Conservation (phyloP, 2,329 filamentous ascomycete species). For the Cytospora chrysosperma region DNA sequence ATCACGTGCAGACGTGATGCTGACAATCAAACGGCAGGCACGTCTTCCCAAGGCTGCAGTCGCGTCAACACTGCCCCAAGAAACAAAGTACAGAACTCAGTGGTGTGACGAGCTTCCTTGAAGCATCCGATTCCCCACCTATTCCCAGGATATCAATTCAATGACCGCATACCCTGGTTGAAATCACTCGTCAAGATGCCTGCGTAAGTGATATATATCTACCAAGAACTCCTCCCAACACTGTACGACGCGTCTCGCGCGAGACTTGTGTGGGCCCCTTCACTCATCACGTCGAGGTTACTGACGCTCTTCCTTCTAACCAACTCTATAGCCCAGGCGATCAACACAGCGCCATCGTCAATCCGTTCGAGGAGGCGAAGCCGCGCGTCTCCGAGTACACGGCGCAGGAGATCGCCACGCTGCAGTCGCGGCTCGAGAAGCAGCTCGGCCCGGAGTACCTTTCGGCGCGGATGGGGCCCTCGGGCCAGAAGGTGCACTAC, state of each 20-base stretch:
- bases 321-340: slow-evolving; percentile 59
- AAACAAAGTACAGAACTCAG: background rate
- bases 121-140: slow-evolving; percentile 7
- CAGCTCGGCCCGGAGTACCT: slow-evolving; percentile 96
- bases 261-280: background rate
- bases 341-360: slow-evolving; percentile 63
- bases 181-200: slow-evolving; percentile 38
- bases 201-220: slow-evolving; percentile 38
- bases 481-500: slow-evolving; percentile 86
- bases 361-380: slow-evolving; percentile 77
- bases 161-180: slow-evolving; percentile 1
- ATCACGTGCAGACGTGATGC: slow-evolving; percentile 17
- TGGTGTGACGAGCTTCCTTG: slow-evolving; percentile 6
- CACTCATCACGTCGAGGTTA: background rate
- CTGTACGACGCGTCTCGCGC: slow-evolving; percentile 8
- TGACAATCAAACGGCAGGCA: background rate
- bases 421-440: slow-evolving; percentile 84
- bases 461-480: slow-evolving; percentile 78
- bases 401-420: slow-evolving; percentile 82
- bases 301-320: background rate
- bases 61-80: slow-evolving; percentile 15
- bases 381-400: slow-evolving; percentile 77
- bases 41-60: slow-evolving; percentile 13
- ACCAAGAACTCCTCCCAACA: slow-evolving; percentile 26
- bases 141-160: background rate